These are phyloP conservation scores for Leonotis leonurus DNA, from an alignment of 257 asterid species.

Conservation along the genomic window DNA sequence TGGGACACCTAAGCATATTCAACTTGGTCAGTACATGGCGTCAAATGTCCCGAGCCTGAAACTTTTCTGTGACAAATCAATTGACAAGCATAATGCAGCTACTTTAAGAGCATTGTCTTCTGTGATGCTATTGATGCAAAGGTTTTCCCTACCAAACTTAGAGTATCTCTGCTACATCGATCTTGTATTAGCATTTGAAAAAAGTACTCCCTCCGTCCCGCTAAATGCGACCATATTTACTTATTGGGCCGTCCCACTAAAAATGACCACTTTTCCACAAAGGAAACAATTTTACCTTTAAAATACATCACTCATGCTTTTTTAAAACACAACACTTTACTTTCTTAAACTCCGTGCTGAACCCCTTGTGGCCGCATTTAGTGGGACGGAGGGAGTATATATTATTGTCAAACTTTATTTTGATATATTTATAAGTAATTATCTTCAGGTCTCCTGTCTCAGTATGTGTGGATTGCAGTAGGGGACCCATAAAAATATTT, in stretches of 20 bases:
- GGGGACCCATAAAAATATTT: neutral
- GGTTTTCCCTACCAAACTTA: slow-evolving; percentile 31
- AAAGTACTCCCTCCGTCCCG: no score
- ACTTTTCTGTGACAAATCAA: slow-evolving; percentile 44
- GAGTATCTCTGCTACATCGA: neutral
- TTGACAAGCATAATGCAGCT: slow-evolving; percentile 47
- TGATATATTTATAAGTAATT: neutral
- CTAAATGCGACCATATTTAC: no score
- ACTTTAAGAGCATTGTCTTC: slow-evolving; percentile 62
- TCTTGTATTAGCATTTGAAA: neutral
- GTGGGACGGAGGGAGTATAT: no score
- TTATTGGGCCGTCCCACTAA: no score
- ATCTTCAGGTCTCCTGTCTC: neutral
- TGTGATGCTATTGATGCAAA: slow-evolving; percentile 66
- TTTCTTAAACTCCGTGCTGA: no score
- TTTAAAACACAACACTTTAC: no score
- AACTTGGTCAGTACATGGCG: slow-evolving; percentile 63
- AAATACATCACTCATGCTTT: no score
- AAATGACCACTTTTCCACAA: no score
- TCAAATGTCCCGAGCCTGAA: slow-evolving; percentile 72
- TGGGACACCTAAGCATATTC: slow-evolving; percentile 45
- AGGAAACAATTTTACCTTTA: no score
- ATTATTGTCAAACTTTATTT: neutral
- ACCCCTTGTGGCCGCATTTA: no score
- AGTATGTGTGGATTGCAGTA: neutral